Evolutionary conservation across 495 filamentous ascomycete species (phyloP), one percentile per base, ranked within the genome.

Genomic region (Trichoderma virens): DNA sequence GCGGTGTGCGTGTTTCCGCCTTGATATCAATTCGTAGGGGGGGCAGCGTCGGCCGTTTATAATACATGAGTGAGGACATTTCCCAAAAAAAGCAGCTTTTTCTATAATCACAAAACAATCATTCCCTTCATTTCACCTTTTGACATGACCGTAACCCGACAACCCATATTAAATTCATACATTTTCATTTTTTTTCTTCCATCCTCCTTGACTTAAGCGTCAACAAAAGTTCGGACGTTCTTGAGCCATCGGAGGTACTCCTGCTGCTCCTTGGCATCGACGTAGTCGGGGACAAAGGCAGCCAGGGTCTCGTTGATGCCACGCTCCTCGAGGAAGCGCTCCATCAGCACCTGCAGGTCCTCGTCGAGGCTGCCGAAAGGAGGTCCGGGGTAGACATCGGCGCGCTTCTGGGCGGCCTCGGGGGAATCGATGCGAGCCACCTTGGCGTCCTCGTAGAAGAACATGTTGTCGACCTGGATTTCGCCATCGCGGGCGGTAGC

Each of bases 231-330:
- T 84, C 90, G 92, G 78, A 93, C 84, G 69, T 86, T 92, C 69
- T 87, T 85, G 73, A 99, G 80, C 94, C 94, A 99, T 65, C 80
- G 79, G 47, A 93, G 74, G 76, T 99, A 99, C 82, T 99, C 94
- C 83, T 86, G 90, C 86, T 99, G 93, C 85, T 99, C 94, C 87
- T 99, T 99, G 77, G 89, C 86, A 75, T 97, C 91, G 71, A 98
- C 93, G 79, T 96, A 99, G 73, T 98, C 93, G 61, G 92, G 92
- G 61, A 96, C 85, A 77, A 97, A 97, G 67, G 91, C 78, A 64
- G 92, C 92, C 70, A 99, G 82, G 66, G 87, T 84, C 65, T 90
- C 88, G 72, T 94, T 90, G 77, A 99, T 84, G 65, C 94, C 93
- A 70, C 94, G 83, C 82, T 95, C 94, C 75, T 96, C 93, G 64